Conservation (phyloP, 805 yeast species). For the Metschnikowia bowlesiae region DNA sequence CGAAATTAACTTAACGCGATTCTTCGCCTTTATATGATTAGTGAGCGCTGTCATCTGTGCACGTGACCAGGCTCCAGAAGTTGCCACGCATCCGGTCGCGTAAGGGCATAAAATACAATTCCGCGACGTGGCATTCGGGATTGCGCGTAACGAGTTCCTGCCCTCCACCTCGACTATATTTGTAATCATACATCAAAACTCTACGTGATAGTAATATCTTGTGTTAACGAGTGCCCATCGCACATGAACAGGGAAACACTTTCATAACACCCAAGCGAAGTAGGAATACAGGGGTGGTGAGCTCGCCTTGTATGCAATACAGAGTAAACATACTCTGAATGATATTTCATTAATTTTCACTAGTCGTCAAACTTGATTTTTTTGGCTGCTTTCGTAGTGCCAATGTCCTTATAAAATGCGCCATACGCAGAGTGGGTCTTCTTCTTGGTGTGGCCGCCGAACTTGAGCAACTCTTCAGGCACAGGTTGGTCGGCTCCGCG, state of each 20-base stretch:
- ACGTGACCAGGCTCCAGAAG: constrained; percentile 2
- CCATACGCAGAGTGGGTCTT: constrained; percentile 98
- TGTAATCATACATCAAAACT: background rate
- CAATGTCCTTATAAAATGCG: constrained; percentile 93
- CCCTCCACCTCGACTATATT: background rate
- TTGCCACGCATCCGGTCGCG: background rate
- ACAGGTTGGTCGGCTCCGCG: constrained; percentile 94
- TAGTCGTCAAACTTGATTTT: constrained; percentile 73
- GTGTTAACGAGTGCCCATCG: no score
- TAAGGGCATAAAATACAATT: background rate
- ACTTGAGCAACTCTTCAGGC: constrained; percentile 90
- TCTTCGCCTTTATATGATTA: constrained; percentile 3
- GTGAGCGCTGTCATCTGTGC: background rate
- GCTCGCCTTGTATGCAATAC: no score
- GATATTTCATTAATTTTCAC: background rate
- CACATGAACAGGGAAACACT: no score
- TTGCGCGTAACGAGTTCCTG: no score
- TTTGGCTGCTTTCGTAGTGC: constrained; percentile 75
- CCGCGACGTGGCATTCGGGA: background rate
- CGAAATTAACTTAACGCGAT: background rate
- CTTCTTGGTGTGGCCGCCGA: constrained; percentile 97
- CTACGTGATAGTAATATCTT: no score
- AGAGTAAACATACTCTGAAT: background rate
- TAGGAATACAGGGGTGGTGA: no score
- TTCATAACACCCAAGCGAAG: background rate